These are phyloP conservation scores for Lizonia empirigonia DNA, from an alignment of 2,329 filamentous ascomycete species.

Conservation along the genomic window DNA sequence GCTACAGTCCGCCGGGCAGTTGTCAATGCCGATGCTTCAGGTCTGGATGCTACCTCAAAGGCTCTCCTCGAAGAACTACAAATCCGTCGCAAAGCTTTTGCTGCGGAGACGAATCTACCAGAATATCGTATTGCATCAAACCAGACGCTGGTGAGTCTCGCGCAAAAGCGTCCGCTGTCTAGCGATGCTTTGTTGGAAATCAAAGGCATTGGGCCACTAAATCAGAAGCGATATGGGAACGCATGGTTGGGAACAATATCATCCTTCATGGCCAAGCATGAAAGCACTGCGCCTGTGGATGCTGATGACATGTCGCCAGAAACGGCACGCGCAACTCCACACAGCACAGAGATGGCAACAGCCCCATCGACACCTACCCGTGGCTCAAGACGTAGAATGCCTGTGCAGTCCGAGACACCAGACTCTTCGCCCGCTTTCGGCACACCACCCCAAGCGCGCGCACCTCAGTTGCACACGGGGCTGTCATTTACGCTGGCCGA, in stretches of 20 bases:
- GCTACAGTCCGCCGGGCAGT: not conserved
- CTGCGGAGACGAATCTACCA: conserved; percentile 15
- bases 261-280: conserved; percentile 18
- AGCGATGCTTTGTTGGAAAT: conserved; percentile 27
- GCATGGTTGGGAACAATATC: conserved; percentile 36
- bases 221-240: conserved; percentile 31
- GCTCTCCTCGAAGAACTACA: conserved; percentile 27
- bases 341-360: not conserved
- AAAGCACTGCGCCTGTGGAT: not conserved
- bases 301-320: not conserved
- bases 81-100: conserved; percentile 26
- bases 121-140: conserved; percentile 28
- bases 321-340: not conserved
- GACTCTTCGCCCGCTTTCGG: conserved; percentile 34
- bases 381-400: not conserved
- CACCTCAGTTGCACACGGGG: conserved; percentile 22
- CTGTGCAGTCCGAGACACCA: conserved; percentile 11
- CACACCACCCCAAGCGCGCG: conserved; percentile 18
- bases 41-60: conserved; percentile 21
- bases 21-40: not conserved
- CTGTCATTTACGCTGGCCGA: conserved; percentile 34
- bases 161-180: conserved; percentile 27
- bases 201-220: conserved; percentile 32
- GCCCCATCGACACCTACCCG: not conserved
- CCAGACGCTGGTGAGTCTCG: conserved; percentile 32